phyloP scores from a whole-genome alignment of 169 alveolate genomes.

The Fabrea salina region DNA sequence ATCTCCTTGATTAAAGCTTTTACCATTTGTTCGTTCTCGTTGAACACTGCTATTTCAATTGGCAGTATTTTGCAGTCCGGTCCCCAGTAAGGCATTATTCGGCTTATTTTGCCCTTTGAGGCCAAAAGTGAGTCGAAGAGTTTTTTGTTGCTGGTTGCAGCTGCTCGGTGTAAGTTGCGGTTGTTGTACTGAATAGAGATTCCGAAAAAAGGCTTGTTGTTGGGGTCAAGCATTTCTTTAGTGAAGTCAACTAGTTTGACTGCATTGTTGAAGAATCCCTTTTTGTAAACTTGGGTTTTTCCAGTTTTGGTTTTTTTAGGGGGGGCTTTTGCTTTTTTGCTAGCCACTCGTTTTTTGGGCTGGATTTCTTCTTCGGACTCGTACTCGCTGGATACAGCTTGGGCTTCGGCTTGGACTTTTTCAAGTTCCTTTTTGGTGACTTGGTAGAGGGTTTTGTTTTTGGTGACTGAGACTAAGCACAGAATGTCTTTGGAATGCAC shows the following conservation, averaged over 20 bases:
- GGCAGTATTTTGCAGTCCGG: not conserved
- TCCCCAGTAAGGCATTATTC: not conserved
- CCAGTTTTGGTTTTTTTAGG: not conserved
- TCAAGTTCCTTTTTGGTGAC: no score
- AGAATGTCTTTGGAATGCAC: no score
- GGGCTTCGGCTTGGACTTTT: no score
- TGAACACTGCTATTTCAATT: conserved; percentile 2
- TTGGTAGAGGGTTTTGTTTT: no score
- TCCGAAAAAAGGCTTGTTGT: not conserved
- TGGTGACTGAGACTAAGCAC: no score
- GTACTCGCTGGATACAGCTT: no score
- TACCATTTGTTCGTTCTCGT: not conserved
- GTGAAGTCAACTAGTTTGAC: not conserved
- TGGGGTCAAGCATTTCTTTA: not conserved
- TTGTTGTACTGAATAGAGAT: not conserved
- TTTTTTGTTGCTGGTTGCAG: not conserved
- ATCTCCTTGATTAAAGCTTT: not conserved
- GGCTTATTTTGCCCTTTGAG: not conserved
- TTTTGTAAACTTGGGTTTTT: not conserved
- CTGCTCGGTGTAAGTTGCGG: not conserved
- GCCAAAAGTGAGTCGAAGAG: not conserved
- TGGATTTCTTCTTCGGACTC: not conserved
- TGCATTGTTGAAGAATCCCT: not conserved
- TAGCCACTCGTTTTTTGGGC: not conserved
- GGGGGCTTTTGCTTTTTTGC: not conserved